Base-by-base conservation (phyloP, 495 filamentous ascomycete genomes). In the Aspergillus hancockii region DNA sequence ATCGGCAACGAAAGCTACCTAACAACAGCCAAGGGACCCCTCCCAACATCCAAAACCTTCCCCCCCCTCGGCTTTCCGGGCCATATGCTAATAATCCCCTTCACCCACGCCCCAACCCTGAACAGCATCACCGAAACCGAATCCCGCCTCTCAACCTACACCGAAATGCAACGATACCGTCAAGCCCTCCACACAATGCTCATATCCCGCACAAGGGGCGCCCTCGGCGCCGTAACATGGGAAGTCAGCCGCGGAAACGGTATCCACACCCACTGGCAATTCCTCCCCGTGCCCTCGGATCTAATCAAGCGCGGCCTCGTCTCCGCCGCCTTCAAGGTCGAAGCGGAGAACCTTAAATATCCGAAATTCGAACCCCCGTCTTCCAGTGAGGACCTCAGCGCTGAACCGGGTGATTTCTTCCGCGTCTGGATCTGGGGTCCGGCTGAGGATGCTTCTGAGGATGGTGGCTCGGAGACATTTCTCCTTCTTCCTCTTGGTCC, bases 201-300 rank as follows among this genome's bases (percentile, higher is more conserved):
- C 52, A 74, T 68, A n/a, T 54, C 69, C 21, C 67, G 70, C 47
- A 64, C 71, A 21, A 81, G 76, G 9, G 74, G 77, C 61, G 71
- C 79, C 66, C 79, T 96, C 4, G 93, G 92, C 28, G 82, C 89
- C 9, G 90, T 98, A 3, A 93, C 92, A 0, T 98, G 91, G 83
- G 93, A 97, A 74, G 88, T 98, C 62, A 90, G 85, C 65, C 85
- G 92, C 18, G 76, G 75, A 3, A 79, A 80, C 12, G 91, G 91
- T 22, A 87, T 97, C 53, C 94, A 98, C 68, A 79, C 83, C 0
- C 94, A 97, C 67, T 97, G 93, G 94, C 94, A 98, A 77, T 93
- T 95, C 65, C 78, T 97, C 31, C 93, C 94, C 2, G 81, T 96
- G 0, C 81, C 88, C 0, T 67, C 79, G 0, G 79, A 86, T 12